Evolutionary conservation across 208 protist species (phyloP).

Genomic region (Tritrichomonas musculus): DNA sequence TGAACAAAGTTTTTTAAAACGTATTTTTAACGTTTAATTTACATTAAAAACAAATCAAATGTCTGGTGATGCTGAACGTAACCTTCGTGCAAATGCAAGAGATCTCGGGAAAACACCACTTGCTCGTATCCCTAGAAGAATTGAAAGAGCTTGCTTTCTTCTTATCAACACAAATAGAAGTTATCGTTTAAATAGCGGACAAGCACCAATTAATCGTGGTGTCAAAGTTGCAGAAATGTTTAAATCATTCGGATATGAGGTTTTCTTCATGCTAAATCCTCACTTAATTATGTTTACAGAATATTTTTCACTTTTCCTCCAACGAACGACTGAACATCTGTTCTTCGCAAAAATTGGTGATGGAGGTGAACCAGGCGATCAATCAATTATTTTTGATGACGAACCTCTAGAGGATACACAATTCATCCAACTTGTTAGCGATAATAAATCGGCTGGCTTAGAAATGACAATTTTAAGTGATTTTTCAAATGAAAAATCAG

Average conservation of each 20-base stretch:
- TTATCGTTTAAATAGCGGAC: not conserved
- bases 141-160: not conserved
- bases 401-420: not conserved
- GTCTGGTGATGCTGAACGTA: not conserved
- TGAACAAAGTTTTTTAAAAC: too few species aligned
- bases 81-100: not conserved
- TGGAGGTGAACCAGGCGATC: not conserved
- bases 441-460: not conserved
- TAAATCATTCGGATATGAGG: not conserved
- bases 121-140: not conserved
- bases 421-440: not conserved
- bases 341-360: not conserved
- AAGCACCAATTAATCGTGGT: constrained; percentile 6
- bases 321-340: not conserved
- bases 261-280: not conserved
- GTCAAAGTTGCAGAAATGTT: not conserved
- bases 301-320: not conserved
- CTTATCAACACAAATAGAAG: not conserved
- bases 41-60: too few species aligned
- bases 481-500: not conserved
- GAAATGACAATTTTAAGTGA: not conserved
- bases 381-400: not conserved
- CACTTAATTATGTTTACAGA: not conserved
- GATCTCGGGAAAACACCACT: not conserved
- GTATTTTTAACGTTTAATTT: too few species aligned